Percentiles rank a stretch among this genome's conserved stretches.
These are phyloP conservation scores for Gleditsia sinensis DNA, from an alignment of 306 rosid genomes.

Conservation along the genomic window DNA sequence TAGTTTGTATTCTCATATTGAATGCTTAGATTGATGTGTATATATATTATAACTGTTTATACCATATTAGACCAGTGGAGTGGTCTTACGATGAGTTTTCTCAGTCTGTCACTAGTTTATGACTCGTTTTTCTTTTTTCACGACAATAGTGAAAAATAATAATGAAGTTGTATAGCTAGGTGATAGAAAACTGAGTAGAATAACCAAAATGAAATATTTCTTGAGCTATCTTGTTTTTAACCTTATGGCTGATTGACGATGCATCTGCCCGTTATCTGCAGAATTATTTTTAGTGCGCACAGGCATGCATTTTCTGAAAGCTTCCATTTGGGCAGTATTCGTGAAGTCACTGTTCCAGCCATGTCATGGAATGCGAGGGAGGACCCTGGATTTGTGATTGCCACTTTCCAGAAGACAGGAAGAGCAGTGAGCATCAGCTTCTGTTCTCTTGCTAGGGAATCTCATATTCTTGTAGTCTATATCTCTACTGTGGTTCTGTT, in stretches of 20 bases:
- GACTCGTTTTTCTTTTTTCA: not conserved
- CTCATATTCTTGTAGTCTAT: conserved; percentile 50
- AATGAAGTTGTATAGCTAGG: not conserved
- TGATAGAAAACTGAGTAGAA: not conserved
- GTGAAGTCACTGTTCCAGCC: conserved; percentile 68
- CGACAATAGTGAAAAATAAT: not conserved
- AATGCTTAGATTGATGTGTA: conserved; percentile 10
- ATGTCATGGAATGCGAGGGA: conserved; percentile 74
- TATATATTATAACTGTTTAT: not conserved
- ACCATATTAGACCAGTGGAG: not conserved
- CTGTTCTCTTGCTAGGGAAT: conserved; percentile 70
- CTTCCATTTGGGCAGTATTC: conserved; percentile 58
- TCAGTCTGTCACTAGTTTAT: not conserved
- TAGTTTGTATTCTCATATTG: conserved; percentile 11
- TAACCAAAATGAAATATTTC: not conserved
- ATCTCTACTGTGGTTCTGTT: conserved; percentile 41
- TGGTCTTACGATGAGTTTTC: not conserved
- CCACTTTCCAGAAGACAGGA: conserved; percentile 55
- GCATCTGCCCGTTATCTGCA: conserved; percentile 33
- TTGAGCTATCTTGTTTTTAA: not conserved
- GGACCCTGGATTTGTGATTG: conserved; percentile 74
- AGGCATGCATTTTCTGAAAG: conserved; percentile 43
- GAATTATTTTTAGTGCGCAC: conserved; percentile 72
- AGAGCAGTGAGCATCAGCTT: conserved; percentile 57
- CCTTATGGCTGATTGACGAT: conserved; percentile 7